Evolutionary conservation across 164 flowering plant species (phyloP).

Genomic region (Aristolochia californica): DNA sequence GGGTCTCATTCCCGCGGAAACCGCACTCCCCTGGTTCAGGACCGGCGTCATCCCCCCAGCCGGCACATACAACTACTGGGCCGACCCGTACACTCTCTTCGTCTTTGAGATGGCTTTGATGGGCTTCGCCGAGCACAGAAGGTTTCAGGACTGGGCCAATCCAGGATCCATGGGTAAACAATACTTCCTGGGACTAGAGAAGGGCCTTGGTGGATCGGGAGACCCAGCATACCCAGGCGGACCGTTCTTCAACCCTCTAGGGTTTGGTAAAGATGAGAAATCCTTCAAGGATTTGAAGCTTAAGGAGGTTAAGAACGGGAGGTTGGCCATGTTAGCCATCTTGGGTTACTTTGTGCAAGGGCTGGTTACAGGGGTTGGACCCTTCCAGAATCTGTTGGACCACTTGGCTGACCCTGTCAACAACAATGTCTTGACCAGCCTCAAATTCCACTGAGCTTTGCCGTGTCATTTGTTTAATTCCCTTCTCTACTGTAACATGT

Average conservation of each 20-base stretch:
- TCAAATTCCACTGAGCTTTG: conserved; percentile 59
- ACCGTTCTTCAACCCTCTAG: conserved; percentile 78
- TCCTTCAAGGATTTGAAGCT: conserved; percentile 80
- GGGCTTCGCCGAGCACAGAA: conserved; percentile 98
- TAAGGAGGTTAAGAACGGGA: conserved; percentile 94
- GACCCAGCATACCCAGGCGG: conserved; percentile 27
- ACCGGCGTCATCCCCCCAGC: conserved; percentile 84
- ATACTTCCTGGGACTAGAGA: conserved; percentile 73
- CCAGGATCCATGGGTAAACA: conserved; percentile 80
- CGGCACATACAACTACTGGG: conserved; percentile 78
- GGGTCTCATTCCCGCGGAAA: conserved; percentile 64
- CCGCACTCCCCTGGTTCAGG: conserved; percentile 83
- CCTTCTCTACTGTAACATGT: conserved; percentile 4
- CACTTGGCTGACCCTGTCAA: conserved; percentile 91
- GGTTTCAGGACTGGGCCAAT: conserved; percentile 66
- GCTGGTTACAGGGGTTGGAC: conserved; percentile 86
- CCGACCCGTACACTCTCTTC: conserved; percentile 76
- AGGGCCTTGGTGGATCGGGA: conserved; percentile 56
- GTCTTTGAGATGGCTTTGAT: conserved; percentile 85
- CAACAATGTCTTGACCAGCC: conserved; percentile 90
- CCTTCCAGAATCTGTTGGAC: conserved; percentile 85
- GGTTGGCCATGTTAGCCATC: conserved; percentile 90
- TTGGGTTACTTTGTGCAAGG: conserved; percentile 84
- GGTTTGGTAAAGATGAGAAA: conserved; percentile 88
- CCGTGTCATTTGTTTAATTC: background rate